phyloP scores from a whole-genome alignment of 345 rosid species.

The Syzygium aromaticum region DNA sequence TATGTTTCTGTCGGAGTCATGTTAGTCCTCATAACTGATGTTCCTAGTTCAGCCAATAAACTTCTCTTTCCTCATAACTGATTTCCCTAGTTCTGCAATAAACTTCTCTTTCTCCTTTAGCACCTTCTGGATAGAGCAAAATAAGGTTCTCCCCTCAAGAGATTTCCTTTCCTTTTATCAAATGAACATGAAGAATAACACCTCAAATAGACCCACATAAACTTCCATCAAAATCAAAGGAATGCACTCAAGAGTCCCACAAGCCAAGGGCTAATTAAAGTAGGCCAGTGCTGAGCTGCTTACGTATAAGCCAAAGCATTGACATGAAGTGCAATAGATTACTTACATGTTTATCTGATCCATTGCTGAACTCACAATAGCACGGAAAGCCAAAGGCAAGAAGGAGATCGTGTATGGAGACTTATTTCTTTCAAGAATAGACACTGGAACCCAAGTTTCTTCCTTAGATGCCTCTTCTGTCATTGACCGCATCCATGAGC shows the following conservation, averaged over 20 bases:
- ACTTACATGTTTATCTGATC: conserved; percentile 88
- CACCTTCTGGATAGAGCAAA: background rate
- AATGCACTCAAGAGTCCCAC: background rate
- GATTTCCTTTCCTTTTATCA: background rate
- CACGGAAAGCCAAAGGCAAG: conserved; percentile 84
- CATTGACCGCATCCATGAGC: conserved; percentile 92
- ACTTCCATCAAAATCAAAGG: background rate
- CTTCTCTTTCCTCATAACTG: background rate
- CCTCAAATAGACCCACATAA: background rate
- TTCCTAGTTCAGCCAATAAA: background rate
- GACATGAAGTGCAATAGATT: background rate
- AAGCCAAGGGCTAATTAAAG: background rate
- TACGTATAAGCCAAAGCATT: background rate
- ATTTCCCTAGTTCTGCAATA: background rate
- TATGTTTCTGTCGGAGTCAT: background rate
- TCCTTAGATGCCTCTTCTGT: conserved; percentile 67
- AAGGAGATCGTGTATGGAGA: conserved; percentile 85
- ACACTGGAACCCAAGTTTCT: conserved; percentile 85
- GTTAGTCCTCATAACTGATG: background rate
- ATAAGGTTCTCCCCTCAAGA: background rate
- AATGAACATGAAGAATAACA: background rate
- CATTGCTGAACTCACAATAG: conserved; percentile 68
- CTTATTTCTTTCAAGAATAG: conserved; percentile 84
- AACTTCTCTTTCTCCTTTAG: background rate
- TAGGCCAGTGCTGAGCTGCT: background rate